Evolutionary conservation across 352 stramenopile genomes (phyloP).

Genomic region (Globisporangium middletonii): DNA sequence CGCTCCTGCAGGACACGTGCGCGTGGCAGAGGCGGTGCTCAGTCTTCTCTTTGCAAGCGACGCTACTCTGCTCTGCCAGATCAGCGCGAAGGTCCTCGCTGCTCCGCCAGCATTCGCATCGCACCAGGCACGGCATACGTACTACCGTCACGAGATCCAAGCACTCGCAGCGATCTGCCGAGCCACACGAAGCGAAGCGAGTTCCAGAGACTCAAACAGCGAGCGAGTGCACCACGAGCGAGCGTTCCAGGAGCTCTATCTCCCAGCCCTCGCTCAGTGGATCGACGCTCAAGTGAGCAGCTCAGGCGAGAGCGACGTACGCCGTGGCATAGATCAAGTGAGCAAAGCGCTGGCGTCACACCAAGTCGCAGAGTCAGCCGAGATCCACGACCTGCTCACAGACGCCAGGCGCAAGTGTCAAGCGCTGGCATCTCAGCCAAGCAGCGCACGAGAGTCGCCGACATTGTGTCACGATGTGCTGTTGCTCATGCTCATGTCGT

Average conservation of each 20-base stretch:
- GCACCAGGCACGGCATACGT: constrained; percentile 1
- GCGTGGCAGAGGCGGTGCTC: constrained; percentile 23
- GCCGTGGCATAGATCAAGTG: neutral
- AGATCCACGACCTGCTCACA: neutral
- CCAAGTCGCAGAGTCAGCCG: neutral
- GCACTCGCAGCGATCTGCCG: neutral
- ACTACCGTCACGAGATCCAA: constrained; percentile 14
- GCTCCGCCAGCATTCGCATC: constrained; percentile 20
- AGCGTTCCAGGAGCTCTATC: neutral
- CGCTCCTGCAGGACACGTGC: neutral
- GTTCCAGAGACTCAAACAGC: neutral
- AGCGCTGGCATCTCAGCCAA: neutral
- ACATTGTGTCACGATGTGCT: constrained; percentile 4
- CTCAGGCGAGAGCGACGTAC: neutral
- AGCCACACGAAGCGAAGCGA: neutral
- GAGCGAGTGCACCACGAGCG: neutral
- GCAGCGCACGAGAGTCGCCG: neutral
- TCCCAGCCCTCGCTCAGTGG: neutral
- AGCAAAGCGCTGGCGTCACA: neutral
- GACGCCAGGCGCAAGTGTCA: neutral
- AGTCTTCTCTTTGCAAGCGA: constrained; percentile 22
- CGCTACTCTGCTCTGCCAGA: constrained; percentile 1
- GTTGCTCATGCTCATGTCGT: constrained; percentile 18
- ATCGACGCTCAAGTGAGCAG: neutral
- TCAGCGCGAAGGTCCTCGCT: constrained; percentile 22